phyloP scores from a whole-genome alignment of 768 basidiomycete species.

The Tricholoma saponaceum region DNA sequence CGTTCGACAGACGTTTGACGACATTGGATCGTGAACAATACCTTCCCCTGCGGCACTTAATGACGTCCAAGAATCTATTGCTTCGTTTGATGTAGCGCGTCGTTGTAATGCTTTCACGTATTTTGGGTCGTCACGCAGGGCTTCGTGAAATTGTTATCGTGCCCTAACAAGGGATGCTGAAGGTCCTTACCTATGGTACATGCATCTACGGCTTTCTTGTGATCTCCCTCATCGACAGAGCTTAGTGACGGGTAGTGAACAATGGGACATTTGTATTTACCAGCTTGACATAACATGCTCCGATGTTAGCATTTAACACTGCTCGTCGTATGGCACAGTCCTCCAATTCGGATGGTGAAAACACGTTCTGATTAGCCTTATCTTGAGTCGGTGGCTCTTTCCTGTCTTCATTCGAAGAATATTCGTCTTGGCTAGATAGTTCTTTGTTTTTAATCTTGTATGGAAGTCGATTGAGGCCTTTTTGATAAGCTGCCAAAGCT shows the following conservation, averaged over 20 bases:
- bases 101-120: slow-evolving; percentile 89
- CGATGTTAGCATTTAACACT: slow-evolving; percentile 83
- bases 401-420: slow-evolving; percentile 17
- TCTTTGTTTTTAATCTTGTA: slow-evolving; percentile 26
- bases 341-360: slow-evolving; percentile 11
- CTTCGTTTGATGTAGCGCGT: slow-evolving; percentile 83
- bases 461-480: slow-evolving; percentile 67
- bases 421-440: slow-evolving; percentile 1
- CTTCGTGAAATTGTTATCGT: slow-evolving; percentile 33
- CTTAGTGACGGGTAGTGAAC: neutral
- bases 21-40: slow-evolving; percentile 20
- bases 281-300: slow-evolving; percentile 77
- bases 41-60: slow-evolving; percentile 84
- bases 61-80: slow-evolving; percentile 77
- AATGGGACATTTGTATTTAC: slow-evolving; percentile 36
- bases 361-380: neutral
- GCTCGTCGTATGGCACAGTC: slow-evolving; percentile 60
- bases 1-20: neutral
- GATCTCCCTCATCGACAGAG: slow-evolving; percentile 51
- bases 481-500: slow-evolving; percentile 66
- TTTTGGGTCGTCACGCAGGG: slow-evolving; percentile 78
- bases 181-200: slow-evolving; percentile 63
- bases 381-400: neutral
- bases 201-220: slow-evolving; percentile 75
- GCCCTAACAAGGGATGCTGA: neutral